Base-by-base conservation (phyloP, 225 moss, liverwort and hornwort species). In the Bryum argenteum region DNA sequence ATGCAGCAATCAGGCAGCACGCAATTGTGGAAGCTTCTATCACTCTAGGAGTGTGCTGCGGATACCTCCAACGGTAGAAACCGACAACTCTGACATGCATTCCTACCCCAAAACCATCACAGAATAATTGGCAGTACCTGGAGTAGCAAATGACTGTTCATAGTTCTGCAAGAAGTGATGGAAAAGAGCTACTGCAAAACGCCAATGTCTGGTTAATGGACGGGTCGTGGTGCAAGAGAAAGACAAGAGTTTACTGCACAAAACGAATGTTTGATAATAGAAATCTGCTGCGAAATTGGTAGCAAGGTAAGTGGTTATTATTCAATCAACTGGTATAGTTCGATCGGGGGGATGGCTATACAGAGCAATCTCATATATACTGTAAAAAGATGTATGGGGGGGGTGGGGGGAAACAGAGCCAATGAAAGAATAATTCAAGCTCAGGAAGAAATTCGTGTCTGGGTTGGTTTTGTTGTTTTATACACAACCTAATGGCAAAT, bases 401-500 rank as follows among this genome's bases (percentile, higher is more conserved):
- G 54, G 65, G 69, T 65, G 33, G 65, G 26, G 75, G 28, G 45
- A 43, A 65, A 22, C 60, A 66, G 71, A 72, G 72, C 54, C 54
- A 71, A 66, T 72, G 73, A 68, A 73, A 81, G 81, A 75, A 75
- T 75, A 69, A 62, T 69, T 77, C 72, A 72, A 77, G 67, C 81
- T 77, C 72, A 81, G 69, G n/a, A n/a, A n/a, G n/a, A 61, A 76
- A 63, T 72, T 52, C 16, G 16, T 48, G 75, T 66, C 54, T 53
- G 64, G 47, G 72, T 68, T 63, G 63, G n/a, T n/a, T 21, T 38
- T 67, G 1, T 63, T 38, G n/a, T 33, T 56, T 60, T 81, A 62
- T 77, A 81, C 71, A 82, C 65, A 78, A 65, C 61, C 54, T 12
- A 20, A 69, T 69, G 69, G 33, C 54, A 61, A 54, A 61, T 43